Evolutionary conservation across 768 basidiomycete genomes (phyloP).

Genomic region (Rhodotorula paludigena): DNA sequence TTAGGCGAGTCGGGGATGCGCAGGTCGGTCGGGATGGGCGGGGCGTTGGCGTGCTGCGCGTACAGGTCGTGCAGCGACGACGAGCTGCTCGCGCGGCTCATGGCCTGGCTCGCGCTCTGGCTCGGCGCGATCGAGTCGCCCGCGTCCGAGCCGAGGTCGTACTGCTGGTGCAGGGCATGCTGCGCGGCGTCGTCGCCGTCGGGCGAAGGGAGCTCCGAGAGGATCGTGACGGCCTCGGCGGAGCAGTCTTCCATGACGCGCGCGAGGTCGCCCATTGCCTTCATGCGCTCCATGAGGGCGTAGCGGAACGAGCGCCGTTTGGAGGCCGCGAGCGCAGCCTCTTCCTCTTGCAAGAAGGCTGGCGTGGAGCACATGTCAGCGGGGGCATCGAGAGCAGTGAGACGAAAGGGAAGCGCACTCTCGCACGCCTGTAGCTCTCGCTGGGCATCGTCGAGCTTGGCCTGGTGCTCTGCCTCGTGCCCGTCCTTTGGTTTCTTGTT

Average conservation of each 20-base stretch:
- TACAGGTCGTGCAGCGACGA: constrained; percentile 17
- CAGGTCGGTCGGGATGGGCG: constrained; percentile 1
- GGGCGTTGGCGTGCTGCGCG: background rate
- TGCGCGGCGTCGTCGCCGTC: background rate
- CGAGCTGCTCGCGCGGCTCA: constrained; percentile 29
- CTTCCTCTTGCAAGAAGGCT: constrained; percentile 40
- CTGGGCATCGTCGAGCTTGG: constrained; percentile 41
- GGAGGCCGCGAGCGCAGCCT: constrained; percentile 32
- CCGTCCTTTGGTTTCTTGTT: constrained; percentile 40
- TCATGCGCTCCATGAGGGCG: constrained; percentile 39
- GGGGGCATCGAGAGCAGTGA: background rate
- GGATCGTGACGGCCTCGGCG: constrained; percentile 25
- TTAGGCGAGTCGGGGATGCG: background rate
- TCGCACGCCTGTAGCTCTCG: constrained; percentile 43
- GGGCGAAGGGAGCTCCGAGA: constrained; percentile 5
- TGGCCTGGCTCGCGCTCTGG: constrained; percentile 36
- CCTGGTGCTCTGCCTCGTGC: constrained; percentile 4
- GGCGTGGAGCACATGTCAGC: background rate
- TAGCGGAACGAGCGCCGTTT: constrained; percentile 42
- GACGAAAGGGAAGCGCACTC: constrained; percentile 5
- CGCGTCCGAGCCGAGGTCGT: constrained; percentile 19
- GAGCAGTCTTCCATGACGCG: constrained; percentile 37
- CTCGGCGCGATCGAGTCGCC: constrained; percentile 37
- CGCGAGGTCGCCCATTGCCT: constrained; percentile 40
- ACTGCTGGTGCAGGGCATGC: background rate